Percentiles rank a stretch among this genome's conserved stretches.
Conservation (phyloP, 768 basidiomycete species). For the Suillus placidus region DNA sequence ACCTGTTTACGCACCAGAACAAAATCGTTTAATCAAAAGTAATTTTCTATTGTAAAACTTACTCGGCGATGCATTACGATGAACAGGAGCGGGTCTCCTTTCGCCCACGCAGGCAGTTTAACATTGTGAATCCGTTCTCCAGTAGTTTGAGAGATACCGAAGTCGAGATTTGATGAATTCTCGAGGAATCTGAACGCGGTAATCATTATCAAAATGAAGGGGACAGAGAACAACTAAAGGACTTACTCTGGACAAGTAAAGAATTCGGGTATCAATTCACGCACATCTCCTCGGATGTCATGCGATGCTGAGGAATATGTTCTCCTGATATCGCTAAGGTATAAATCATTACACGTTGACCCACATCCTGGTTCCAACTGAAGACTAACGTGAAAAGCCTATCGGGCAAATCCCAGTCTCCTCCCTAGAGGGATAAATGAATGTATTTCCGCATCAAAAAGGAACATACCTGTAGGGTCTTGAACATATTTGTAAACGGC, state of each 20-base stretch:
- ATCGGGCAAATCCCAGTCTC: conserved; percentile 93
- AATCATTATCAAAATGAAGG: conserved; percentile 7
- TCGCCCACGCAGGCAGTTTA: conserved; percentile 89
- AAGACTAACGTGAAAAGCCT: conserved; percentile 70
- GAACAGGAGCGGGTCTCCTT: conserved; percentile 81
- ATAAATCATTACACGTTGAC: not conserved
- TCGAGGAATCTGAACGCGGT: conserved; percentile 68
- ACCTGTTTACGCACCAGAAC: conserved; percentile 49
- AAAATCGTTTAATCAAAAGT: not conserved
- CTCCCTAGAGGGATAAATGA: conserved; percentile 56
- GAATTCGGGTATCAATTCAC: conserved; percentile 92
- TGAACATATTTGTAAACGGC: conserved; percentile 95
- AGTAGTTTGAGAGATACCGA: conserved; percentile 70
- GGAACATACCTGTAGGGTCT: conserved; percentile 66
- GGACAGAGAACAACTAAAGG: too few relatives aligned
- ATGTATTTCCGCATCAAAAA: not conserved
- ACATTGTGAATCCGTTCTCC: conserved; percentile 87
- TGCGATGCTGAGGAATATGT: conserved; percentile 84
- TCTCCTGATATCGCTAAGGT: conserved; percentile 68
- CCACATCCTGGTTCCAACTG: not conserved
- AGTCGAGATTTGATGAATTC: conserved; percentile 78
- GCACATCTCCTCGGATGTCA: conserved; percentile 88
- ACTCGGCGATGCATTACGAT: conserved; percentile 77
- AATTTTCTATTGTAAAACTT: conserved; percentile 19
- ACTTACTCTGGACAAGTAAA: conserved; percentile 80